Evolutionary conservation across 306 rosid genomes (phyloP).

Genomic region (Lagenaria siceraria): DNA sequence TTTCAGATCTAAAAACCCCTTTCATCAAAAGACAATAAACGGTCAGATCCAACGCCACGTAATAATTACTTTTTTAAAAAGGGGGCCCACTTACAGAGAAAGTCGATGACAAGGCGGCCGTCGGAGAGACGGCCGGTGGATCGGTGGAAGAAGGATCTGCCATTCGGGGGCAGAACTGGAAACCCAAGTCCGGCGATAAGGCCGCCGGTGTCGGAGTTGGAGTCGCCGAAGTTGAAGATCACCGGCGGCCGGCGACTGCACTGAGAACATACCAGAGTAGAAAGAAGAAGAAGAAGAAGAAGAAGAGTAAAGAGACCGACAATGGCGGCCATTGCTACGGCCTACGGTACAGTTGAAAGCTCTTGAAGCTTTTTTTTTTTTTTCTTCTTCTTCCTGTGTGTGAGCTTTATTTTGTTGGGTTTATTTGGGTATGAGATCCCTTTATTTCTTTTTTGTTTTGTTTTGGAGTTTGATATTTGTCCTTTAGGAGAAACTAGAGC

Average conservation of each 20-base stretch:
- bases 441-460: neutral
- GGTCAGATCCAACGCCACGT: neutral
- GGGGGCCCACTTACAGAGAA: slow-evolving; percentile 44
- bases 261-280: neutral
- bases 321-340: neutral
- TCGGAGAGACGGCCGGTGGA: slow-evolving; percentile 84
- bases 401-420: neutral
- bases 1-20: neutral
- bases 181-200: slow-evolving; percentile 82
- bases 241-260: slow-evolving; percentile 22
- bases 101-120: slow-evolving; percentile 72
- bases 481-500: neutral
- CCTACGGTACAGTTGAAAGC: neutral
- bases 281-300: slow-evolving; percentile 6
- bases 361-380: neutral
- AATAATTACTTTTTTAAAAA: neutral
- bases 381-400: too few species aligned
- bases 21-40: neutral
- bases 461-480: neutral
- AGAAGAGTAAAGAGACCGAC: neutral
- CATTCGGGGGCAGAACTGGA: slow-evolving; percentile 58
- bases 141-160: slow-evolving; percentile 64
- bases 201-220: slow-evolving; percentile 98
- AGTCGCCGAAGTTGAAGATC: slow-evolving; percentile 79
- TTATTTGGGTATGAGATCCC: neutral